phyloP scores from a whole-genome alignment of 371 early-diverging fungal genomes.

The Rhizopus sp. region DNA sequence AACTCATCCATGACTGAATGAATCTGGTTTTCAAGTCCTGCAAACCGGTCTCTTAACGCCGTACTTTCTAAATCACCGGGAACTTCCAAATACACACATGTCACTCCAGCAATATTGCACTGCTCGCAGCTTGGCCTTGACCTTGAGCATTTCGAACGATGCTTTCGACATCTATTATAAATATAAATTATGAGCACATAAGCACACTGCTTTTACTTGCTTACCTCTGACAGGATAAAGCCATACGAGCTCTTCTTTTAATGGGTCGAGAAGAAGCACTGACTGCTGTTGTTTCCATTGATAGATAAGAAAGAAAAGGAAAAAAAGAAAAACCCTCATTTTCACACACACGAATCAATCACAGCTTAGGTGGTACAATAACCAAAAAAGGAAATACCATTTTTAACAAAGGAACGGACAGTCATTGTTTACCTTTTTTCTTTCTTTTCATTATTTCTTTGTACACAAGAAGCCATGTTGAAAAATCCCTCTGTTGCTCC shows the following conservation, averaged over 20 bases:
- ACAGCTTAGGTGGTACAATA: no score
- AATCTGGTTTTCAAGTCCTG: slow-evolving; percentile 46
- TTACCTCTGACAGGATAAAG: slow-evolving; percentile 53
- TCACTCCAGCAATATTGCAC: slow-evolving; percentile 33
- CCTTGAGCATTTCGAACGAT: slow-evolving; percentile 50
- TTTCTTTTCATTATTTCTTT: background rate
- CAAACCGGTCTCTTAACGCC: slow-evolving; percentile 46
- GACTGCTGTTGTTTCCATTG: slow-evolving; percentile 8
- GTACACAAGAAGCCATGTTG: background rate
- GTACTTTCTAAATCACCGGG: slow-evolving; percentile 54
- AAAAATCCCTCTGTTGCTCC: background rate
- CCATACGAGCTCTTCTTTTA: slow-evolving; percentile 44
- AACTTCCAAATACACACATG: slow-evolving; percentile 41
- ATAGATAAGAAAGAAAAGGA: slow-evolving; percentile 4
- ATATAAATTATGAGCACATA: background rate
- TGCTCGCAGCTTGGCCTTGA: slow-evolving; percentile 45
- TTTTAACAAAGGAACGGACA: background rate
- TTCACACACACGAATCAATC: no score
- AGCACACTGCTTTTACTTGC: background rate
- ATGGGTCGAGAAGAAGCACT: slow-evolving; percentile 18
- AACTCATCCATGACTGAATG: slow-evolving; percentile 42
- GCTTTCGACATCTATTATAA: slow-evolving; percentile 40
- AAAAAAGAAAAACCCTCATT: background rate
- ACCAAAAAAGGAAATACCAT: no score
- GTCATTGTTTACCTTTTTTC: background rate